Conservation (phyloP, 257 asterid species). For the Solanum pimpinellifolium region DNA sequence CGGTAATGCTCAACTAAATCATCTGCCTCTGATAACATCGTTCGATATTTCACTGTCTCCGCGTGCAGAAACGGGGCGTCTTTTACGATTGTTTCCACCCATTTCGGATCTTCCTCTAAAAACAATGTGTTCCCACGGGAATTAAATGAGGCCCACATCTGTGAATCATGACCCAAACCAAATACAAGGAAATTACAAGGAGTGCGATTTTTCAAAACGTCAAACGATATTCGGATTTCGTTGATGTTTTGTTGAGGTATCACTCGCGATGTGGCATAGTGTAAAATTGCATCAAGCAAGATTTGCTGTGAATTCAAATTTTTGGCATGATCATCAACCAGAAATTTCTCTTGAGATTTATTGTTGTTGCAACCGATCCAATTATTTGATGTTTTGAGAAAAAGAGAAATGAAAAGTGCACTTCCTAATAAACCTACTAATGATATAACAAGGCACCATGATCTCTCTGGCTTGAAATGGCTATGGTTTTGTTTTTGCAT, state of each 20-base stretch:
- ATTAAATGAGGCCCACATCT: slow-evolving; percentile 84
- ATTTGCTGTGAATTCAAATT: not conserved
- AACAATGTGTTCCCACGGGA: slow-evolving; percentile 62
- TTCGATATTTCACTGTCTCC: slow-evolving; percentile 55
- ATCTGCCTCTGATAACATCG: slow-evolving; percentile 46
- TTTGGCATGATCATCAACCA: not conserved
- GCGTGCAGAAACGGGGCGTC: slow-evolving; percentile 55
- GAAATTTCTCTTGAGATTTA: not conserved
- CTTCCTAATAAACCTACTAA: slow-evolving; percentile 33
- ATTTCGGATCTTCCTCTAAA: slow-evolving; percentile 71
- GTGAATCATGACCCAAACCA: slow-evolving; percentile 81
- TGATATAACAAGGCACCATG: slow-evolving; percentile 16
- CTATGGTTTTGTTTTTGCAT: slow-evolving; percentile 24
- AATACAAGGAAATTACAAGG: slow-evolving; percentile 68
- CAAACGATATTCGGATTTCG: slow-evolving; percentile 15
- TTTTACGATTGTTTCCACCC: slow-evolving; percentile 55
- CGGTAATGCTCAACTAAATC: slow-evolving; percentile 22
- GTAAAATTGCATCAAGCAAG: slow-evolving; percentile 15
- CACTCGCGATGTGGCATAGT: slow-evolving; percentile 19
- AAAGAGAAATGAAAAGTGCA: slow-evolving; percentile 12
- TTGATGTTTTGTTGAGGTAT: slow-evolving; percentile 17
- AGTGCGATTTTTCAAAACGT: slow-evolving; percentile 25
- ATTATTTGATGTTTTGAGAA: not conserved
- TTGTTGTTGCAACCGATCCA: slow-evolving; percentile 1
- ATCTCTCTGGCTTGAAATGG: slow-evolving; percentile 17